Base-by-base conservation (phyloP, 805 yeast genomes). In the Yarrowia sp. region DNA sequence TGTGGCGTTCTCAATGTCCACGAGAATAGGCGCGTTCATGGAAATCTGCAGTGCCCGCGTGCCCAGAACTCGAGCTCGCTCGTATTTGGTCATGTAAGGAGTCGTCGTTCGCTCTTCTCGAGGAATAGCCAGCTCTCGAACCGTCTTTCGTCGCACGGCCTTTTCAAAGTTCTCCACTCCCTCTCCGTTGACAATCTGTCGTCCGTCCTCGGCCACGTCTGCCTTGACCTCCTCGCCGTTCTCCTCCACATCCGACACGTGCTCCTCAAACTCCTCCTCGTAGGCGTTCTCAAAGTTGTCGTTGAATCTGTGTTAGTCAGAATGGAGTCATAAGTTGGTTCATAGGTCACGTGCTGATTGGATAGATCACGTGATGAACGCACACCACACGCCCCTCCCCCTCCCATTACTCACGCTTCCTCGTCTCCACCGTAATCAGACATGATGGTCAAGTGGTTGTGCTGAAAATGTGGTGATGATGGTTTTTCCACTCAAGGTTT, bases 1-100 rank as follows among this genome's bases (percentile, higher is more conserved):
- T 2, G 99, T 96, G 79, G 96, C 99, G 76, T 99, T 99, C 81
- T 95, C 99, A 70, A 95, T 86, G 76, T 96, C 99, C 50, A 95
- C 99, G 77, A 95, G 85, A 2, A 95, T 98, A 1, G 99, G 99
- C 0, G 99, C 99, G 77, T 95, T 95, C 91, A 95, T 90, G 36
- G 98, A 92, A 75, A 95, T 94, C 80, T 95, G 99, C 72, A 95
- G 82, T 1, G 99, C 99, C 75, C 99, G 86, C 11, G 99, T 95
- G 36, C 99, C 99, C 75, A 95, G 85, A 71, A 95, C 92, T 82
- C 99, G 87, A 8, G 99, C 99, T 74, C 98, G 86, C 83, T 95
- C 99, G 79, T 95, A 95, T 77, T 96, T 95, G 69, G 99, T 95
- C 98, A 95, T 93, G 78, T 94, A 95, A 67, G 99, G 99, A 5